Base-by-base conservation (phyloP, 306 rosid genomes). In the Vicia faba region DNA sequence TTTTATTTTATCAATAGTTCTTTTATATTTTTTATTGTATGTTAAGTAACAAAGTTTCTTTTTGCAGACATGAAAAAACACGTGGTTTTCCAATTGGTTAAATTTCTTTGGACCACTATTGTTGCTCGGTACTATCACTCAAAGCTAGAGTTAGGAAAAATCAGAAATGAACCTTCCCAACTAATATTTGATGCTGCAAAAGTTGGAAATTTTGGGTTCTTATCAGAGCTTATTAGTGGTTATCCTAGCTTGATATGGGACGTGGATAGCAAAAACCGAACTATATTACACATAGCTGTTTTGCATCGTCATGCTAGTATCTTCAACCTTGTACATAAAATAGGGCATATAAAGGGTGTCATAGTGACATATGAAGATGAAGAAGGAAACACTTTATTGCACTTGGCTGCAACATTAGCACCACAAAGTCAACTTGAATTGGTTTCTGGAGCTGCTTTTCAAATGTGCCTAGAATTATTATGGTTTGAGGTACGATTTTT, bases 371-470 rank as follows among this genome's bases (percentile, higher is more conserved):
- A 0, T 45, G 0, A 1, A 7, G 6, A 29, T 31, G 8, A 31
- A 13, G 9, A 14, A 1, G 14, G n/a, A 3, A 65, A 71, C 51
- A 75, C 54, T 4, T 8, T 80, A 15, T 23, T 80, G 63, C 84
- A 80, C 26, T 28, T 75, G 66, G 84, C 81, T 38, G 84, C 81
- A 67, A 23, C 54, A n/a, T 44, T 67, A 55, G 84, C 81, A 10
- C 81, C 84, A 18, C 18, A 9, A 1, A 1, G 12, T 31, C 78
- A 19, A 20, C 81, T 80, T 36, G 66, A 80, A 40, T 36, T 72
- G 33, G 64, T 80, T 40, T 67, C 78, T 5, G 84, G 81, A 44
- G 84, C 75, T 14, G 84, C 81, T 44, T 45, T 80, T 20, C 81
- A 80, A 36, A 75, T 80, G 84, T 33, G 44, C 33, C 49, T 36